Evolutionary conservation across 208 protist species (phyloP), one percentile per base, ranked within the genome.

Genomic region (Leishmania tarentolae): DNA sequence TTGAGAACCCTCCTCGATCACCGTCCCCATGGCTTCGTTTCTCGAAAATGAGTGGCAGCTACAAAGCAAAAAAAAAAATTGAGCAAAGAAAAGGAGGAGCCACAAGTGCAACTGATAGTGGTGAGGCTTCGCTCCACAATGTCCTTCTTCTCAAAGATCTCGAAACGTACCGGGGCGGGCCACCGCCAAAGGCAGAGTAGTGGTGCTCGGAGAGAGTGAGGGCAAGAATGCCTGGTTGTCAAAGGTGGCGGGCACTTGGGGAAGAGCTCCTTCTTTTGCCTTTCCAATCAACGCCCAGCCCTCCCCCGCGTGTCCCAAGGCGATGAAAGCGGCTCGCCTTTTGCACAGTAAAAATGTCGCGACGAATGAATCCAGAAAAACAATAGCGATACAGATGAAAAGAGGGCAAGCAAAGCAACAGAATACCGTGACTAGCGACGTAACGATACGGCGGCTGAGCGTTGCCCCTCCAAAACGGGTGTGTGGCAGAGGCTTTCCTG

Each of bases 1-100:
- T n/a, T 79, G 74, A 19, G 77, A 50, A 17, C 37, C 53, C 8
- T 82, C 50, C 35, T 85, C 86, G 19, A 83, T 53, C 13, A 77
- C 53, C 8, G 74, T 71, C 15, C 82, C 83, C 83, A 89, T 89
- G 17, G 52, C 78, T 37, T 42, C 8, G 31, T 46, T 70, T 31
- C 70, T 80, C 15, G 52, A 53, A 53, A 53, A 53, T 53, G 24
- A 46, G 1, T n/a, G 17, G 0, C 21, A n/a, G 31, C 35, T 71
- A 17, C 21, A n/a, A 71, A 66, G 3, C 11, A 11, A 17, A 40
- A 66, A 65, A 63, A 63, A 66, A 15, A 4, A 3, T 61, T 28
- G n/a, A 37, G 59, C 13, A 31, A 66, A 11, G 59, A 40, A n/a
- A 31, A 21, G 21, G 59, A 65, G 35, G 11, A 66, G 3, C 13